Conservation (phyloP, 2,329 filamentous ascomycete genomes). For the Corinectria fuckeliana region DNA sequence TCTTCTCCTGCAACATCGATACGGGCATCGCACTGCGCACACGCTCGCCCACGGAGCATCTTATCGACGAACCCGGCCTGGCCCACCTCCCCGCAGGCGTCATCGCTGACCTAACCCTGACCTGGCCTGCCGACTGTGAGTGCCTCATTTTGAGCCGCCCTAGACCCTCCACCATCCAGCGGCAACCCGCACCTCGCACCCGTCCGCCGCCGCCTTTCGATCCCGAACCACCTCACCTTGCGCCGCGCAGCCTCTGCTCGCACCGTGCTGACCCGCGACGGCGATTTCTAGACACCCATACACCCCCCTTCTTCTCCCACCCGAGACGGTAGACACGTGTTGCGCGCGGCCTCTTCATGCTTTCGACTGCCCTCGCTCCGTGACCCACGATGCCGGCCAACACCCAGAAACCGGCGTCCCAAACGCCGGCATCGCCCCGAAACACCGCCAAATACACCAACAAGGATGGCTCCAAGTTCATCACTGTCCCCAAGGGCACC, state of each 20-base stretch:
- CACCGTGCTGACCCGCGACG: constrained; percentile 30
- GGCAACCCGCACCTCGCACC: constrained; percentile 20
- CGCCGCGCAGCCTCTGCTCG: constrained; percentile 29
- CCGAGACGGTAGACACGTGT: constrained; percentile 39
- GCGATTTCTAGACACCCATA: constrained; percentile 26
- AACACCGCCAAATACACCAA: constrained; percentile 68
- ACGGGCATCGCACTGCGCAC: constrained; percentile 16
- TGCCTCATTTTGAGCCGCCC: constrained; percentile 47
- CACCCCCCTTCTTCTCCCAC: constrained; percentile 22
- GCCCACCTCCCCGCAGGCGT: constrained; percentile 42
- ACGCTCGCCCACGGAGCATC: constrained; percentile 23
- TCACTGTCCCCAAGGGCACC: constrained; percentile 65
- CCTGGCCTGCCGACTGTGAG: constrained; percentile 42
- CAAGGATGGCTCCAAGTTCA: constrained; percentile 73
- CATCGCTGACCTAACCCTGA: constrained; percentile 50
- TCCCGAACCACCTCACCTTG: constrained; percentile 22
- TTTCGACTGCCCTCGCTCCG: constrained; percentile 43
- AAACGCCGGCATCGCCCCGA: constrained; percentile 58
- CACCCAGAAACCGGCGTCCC: constrained; percentile 56
- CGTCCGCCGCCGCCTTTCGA: constrained; percentile 29
- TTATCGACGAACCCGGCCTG: constrained; percentile 22
- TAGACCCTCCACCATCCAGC: constrained; percentile 39
- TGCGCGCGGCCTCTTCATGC: constrained; percentile 47
- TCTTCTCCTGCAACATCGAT: constrained; percentile 18
- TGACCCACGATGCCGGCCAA: constrained; percentile 59